These are phyloP conservation scores for Cercospora nicotianae DNA, from an alignment of 2,329 filamentous ascomycete genomes.

Conservation along the genomic window DNA sequence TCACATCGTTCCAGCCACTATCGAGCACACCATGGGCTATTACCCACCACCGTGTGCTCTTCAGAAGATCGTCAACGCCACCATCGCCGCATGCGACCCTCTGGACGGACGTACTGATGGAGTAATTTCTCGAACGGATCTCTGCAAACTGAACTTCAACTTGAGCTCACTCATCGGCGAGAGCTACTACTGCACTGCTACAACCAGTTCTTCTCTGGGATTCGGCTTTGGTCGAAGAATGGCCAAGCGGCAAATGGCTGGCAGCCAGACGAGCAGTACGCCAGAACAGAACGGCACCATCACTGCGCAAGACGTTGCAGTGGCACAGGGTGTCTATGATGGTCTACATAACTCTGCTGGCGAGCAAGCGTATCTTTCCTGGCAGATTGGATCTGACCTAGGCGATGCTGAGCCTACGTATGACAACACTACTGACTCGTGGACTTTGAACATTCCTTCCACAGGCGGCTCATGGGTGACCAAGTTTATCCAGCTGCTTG, in stretches of 20 bases:
- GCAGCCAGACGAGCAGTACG: conserved; percentile 9
- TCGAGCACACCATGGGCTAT: conserved; percentile 44
- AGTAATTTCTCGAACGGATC: conserved; percentile 51
- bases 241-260: conserved; percentile 26
- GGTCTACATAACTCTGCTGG: conserved; percentile 45
- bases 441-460: conserved; percentile 39
- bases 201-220: conserved; percentile 24
- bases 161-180: conserved; percentile 48
- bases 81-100: conserved; percentile 55
- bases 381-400: conserved; percentile 37
- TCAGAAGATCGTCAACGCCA: conserved; percentile 54
- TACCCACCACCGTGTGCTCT: conserved; percentile 48
- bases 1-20: conserved; percentile 43
- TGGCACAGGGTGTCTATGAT: conserved; percentile 40
- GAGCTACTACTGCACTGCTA: conserved; percentile 46
- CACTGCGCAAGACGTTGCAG: conserved; percentile 31
- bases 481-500: conserved; percentile 45
- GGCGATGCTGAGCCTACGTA: conserved; percentile 41
- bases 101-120: conserved; percentile 57
- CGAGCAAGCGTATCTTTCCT: conserved; percentile 45
- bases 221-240: conserved; percentile 14
- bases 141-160: conserved; percentile 51
- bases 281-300: conserved; percentile 35
- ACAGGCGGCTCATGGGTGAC: conserved; percentile 46
- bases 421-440: conserved; percentile 38